Evolutionary conservation across 257 asterid species (phyloP).

Genomic region (Schizonepeta tenuifolia): DNA sequence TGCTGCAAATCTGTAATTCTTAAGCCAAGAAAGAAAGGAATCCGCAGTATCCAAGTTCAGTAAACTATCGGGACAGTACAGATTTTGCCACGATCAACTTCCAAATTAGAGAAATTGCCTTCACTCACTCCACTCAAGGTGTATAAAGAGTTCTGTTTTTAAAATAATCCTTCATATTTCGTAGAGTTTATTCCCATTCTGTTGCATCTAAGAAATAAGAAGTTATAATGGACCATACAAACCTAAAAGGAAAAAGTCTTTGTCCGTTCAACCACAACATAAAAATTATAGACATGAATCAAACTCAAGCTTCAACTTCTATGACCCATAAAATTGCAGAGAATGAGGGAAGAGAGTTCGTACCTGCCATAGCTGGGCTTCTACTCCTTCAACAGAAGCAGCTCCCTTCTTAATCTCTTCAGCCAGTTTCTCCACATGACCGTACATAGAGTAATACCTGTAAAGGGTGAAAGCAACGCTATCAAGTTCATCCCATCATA

Average conservation of each 20-base stretch:
- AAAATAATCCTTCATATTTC: background rate
- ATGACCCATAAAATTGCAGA: conserved; percentile 12
- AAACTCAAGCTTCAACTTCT: background rate
- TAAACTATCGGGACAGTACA: background rate
- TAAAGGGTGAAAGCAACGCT: conserved; percentile 19
- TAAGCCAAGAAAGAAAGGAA: background rate
- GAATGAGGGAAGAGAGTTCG: conserved; percentile 17
- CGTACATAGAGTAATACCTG: conserved; percentile 83
- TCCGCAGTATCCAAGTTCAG: background rate
- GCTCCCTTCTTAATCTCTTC: conserved; percentile 85
- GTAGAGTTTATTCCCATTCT: background rate
- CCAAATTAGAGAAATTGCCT: conserved; percentile 6
- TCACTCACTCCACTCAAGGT: too few relatives aligned
- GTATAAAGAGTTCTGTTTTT: background rate
- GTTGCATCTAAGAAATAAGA: conserved; percentile 9
- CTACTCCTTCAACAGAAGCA: conserved; percentile 82
- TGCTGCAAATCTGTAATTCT: conserved; percentile 14
- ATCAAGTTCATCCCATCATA: conserved; percentile 1
- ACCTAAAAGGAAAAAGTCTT: background rate
- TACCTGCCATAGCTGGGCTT: conserved; percentile 85
- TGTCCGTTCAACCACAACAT: background rate
- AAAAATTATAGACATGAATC: background rate
- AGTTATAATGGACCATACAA: background rate
- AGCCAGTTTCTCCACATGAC: conserved; percentile 88
- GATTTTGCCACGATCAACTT: background rate